Base-by-base conservation (phyloP, 306 rosid species). In the Mimosa pudica region DNA sequence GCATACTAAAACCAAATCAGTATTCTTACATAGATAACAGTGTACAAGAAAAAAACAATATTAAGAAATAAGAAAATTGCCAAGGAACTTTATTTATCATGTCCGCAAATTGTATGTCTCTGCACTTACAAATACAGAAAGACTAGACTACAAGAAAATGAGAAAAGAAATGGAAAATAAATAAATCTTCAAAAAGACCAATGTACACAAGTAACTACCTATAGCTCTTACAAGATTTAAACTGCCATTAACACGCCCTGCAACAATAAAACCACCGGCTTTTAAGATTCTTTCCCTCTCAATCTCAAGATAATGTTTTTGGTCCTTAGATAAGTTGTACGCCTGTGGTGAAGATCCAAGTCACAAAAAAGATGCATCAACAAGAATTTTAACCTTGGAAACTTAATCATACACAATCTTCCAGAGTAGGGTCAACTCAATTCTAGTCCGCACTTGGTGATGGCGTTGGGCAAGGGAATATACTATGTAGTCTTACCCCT, bases 191-290 rank as follows among this genome's bases (percentile, higher is more conserved):
- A 60, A 24, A 74, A 87, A 48, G 71, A 62, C 61, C 46, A 63
- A 51, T 30, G 65, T 54, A 73, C 30, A 35, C 46, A 73, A 79
- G 66, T 32, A 79, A 57, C 36, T 83, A 91, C 98, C 98, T 83
- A 95, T 95, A 83, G 99, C 99, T 83, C 99, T 93, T 55, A 98
- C 91, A 77, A 95, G 98, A 89, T 93, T 93, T 86, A 95, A 85
- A 86, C 96, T 93, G 79, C 99, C 99, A 90, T 95, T 95, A 77
- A 95, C 94, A 52, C 99, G 89, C 77, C 99, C 99, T 7, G 97
- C 98, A 54, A 93, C 97, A 78, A 95, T 95, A 83, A 93, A 95
- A 72, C 99, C 98, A 64, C 97, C 98, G 79, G 97, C 98, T 88
- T 89, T 93, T 73, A 89, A 74, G 83, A 95, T 95, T 88, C 98